phyloP scores from a whole-genome alignment of 78 protist genomes.

The Pelomyxa schiedti region DNA sequence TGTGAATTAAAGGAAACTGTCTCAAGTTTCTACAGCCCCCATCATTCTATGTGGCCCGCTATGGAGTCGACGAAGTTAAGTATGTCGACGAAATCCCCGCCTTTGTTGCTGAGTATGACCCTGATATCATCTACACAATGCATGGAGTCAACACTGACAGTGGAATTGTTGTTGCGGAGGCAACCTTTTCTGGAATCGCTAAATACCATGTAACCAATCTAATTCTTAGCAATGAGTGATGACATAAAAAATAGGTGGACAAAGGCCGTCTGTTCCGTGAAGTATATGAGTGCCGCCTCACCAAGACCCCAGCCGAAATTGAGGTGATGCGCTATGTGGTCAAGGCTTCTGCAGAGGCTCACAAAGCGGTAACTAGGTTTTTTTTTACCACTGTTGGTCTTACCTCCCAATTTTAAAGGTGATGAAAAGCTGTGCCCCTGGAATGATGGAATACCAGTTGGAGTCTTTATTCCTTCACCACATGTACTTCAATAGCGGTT shows the following conservation, averaged over 20 bases:
- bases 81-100: slow-evolving; percentile 24
- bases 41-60: slow-evolving; percentile 15
- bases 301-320: slow-evolving; percentile 53
- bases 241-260: slow-evolving; percentile 22
- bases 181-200: no score
- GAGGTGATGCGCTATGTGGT: slow-evolving; percentile 45
- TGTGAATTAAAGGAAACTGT: no score
- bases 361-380: no score
- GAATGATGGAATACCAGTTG: slow-evolving; percentile 63
- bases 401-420: no score
- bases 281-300: slow-evolving; percentile 47
- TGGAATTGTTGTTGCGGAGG: no score
- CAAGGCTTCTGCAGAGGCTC: slow-evolving; percentile 29
- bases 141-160: slow-evolving; percentile 27
- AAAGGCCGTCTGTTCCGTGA: neutral
- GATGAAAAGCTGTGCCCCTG: slow-evolving; percentile 27
- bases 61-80: slow-evolving; percentile 32
- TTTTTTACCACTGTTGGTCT: no score
- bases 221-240: no score
- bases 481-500: slow-evolving; percentile 38
- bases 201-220: no score
- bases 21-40: no score
- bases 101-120: neutral
- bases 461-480: slow-evolving; percentile 42
- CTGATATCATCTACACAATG: slow-evolving; percentile 22